Percentiles rank a stretch among this genome's conserved stretches.
phyloP scores from a whole-genome alignment of 768 basidiomycete genomes.

The Tricholoma flavovirens region DNA sequence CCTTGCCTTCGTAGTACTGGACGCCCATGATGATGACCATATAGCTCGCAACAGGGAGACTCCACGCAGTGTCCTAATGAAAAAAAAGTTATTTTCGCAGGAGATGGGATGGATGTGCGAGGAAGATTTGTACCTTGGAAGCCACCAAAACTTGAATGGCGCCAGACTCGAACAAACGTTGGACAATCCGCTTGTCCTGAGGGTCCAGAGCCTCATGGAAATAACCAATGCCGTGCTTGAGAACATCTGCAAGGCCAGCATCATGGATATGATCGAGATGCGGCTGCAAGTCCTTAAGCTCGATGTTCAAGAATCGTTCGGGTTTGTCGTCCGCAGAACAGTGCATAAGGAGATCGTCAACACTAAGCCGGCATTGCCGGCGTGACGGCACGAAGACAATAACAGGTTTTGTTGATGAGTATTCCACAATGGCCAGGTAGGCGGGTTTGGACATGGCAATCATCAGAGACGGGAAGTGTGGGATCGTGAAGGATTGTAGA shows the following conservation, averaged over 20 bases:
- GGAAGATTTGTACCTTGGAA: conserved; percentile 60
- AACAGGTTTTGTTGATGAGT: conserved; percentile 79
- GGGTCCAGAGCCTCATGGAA: conserved; percentile 92
- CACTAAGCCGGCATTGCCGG: conserved; percentile 90
- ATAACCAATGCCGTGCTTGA: conserved; percentile 89
- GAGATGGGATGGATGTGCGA: background rate
- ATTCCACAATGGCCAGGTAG: conserved; percentile 87
- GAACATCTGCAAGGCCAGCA: conserved; percentile 63
- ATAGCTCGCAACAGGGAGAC: conserved; percentile 85
- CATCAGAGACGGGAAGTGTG: conserved; percentile 99
- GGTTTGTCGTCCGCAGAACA: conserved; percentile 83
- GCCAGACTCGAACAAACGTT: conserved; percentile 87
- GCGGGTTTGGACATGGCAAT: conserved; percentile 99
- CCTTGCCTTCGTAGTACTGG: conserved; percentile 93
- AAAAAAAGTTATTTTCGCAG: background rate
- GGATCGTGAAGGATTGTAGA: conserved; percentile 89
- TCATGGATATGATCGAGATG: conserved; percentile 86
- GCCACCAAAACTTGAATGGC: conserved; percentile 94
- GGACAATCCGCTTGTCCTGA: conserved; percentile 92
- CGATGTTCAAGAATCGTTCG: conserved; percentile 86
- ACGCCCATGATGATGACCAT: conserved; percentile 99
- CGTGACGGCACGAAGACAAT: conserved; percentile 91
- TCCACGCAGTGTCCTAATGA: conserved; percentile 89
- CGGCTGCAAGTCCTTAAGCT: conserved; percentile 72
- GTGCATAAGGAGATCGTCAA: conserved; percentile 85